These are phyloP conservation scores for Pinus tabuliformis DNA, from an alignment of 75 land plant genomes.

Conservation along the genomic window DNA sequence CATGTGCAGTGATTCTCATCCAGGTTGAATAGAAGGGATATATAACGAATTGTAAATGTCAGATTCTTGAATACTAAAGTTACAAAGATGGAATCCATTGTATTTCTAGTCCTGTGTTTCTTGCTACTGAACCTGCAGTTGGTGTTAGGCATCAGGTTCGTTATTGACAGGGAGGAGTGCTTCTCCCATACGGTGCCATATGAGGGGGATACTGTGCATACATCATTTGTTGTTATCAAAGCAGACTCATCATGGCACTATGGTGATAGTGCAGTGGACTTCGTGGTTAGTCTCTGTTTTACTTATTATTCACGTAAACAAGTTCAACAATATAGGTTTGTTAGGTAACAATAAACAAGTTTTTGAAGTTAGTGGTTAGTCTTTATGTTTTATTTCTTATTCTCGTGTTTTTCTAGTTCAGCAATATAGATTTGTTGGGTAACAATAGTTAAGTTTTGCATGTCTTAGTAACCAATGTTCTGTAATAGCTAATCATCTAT, in stretches of 20 bases:
- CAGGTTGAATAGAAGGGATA: not conserved
- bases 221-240: conserved; percentile 89
- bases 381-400: not conserved
- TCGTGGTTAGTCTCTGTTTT: conserved; percentile 49
- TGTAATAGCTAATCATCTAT: too few species aligned
- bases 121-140: conserved; percentile 9
- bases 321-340: too few species aligned
- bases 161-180: conserved; percentile 76
- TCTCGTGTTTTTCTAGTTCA: not conserved
- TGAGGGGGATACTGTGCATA: conserved; percentile 69
- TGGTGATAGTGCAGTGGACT: conserved; percentile 62
- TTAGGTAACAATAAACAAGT: too few species aligned
- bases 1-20: not conserved
- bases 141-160: conserved; percentile 59
- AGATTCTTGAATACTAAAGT: not conserved
- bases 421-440: too few species aligned
- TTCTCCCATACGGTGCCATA: conserved; percentile 64
- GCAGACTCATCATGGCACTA: conserved; percentile 64
- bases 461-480: too few species aligned
- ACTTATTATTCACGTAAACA: not conserved
- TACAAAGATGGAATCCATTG: not conserved
- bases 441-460: too few species aligned
- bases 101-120: not conserved
- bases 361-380: conserved; percentile 35
- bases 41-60: not conserved